These are phyloP conservation scores for Trypanosoma boissoni DNA, from an alignment of 208 protist genomes.

Conservation along the genomic window DNA sequence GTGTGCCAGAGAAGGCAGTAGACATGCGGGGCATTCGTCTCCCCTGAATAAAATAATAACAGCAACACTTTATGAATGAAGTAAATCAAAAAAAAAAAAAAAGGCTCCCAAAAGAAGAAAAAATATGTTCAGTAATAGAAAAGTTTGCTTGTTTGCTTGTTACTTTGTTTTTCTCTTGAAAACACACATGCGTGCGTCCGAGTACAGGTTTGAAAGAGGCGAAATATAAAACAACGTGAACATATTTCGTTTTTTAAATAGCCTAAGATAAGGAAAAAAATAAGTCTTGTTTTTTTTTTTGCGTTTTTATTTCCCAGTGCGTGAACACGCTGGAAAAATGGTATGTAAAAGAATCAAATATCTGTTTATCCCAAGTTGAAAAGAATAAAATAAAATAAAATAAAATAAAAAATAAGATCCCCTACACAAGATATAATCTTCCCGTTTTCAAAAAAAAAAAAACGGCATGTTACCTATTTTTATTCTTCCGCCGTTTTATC, in stretches of 20 bases:
- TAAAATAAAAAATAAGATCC: conserved; percentile 3
- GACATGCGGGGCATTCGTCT: conserved; percentile 10
- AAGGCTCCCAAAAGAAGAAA: background rate
- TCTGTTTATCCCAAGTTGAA: background rate
- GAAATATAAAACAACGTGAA: no score
- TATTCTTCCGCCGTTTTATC: no score
- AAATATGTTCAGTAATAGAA: background rate
- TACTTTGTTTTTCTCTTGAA: background rate
- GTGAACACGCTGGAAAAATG: no score
- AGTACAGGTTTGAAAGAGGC: no score
- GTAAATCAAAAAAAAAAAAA: background rate
- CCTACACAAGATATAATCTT: background rate
- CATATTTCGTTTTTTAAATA: no score
- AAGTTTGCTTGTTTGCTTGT: background rate
- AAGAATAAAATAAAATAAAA: conserved; percentile 15
- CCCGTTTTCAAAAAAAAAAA: conserved; percentile 5
- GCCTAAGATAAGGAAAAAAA: no score
- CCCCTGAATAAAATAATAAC: no score
- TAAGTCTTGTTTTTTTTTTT: background rate
- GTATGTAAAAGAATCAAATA: no score
- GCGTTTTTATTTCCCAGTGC: no score
- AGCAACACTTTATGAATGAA: background rate
- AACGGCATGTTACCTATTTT: no score
- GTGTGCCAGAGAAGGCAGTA: conserved; percentile 3
- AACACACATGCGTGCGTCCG: no score